A percentile compares a stretch with the other conserved stretches of the same genome.
These are phyloP conservation scores for Rheum nobile DNA, from an alignment of 148 eudicot genomes.

Conservation along the genomic window DNA sequence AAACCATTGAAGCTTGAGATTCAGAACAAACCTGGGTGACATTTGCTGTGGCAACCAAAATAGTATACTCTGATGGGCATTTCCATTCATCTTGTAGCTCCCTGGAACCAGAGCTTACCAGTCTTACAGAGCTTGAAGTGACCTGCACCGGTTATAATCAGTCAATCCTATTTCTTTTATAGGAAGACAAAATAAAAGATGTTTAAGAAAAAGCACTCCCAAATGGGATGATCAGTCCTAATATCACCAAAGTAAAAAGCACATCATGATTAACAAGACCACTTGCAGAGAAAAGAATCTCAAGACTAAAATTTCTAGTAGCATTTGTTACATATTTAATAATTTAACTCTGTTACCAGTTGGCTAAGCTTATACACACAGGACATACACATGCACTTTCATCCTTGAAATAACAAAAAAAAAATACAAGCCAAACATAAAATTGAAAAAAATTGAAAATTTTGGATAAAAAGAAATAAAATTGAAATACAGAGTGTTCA, in stretches of 20 bases:
- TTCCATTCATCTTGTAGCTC: constrained; percentile 75
- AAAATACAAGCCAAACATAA: background rate
- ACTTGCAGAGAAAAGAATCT: background rate
- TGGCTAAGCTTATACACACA: background rate
- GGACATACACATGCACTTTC: background rate
- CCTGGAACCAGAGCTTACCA: constrained; percentile 71
- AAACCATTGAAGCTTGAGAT: background rate
- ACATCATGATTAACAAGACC: background rate
- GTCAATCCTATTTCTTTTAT: background rate
- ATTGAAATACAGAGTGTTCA: background rate
- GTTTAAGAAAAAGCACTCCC: background rate
- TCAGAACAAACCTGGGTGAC: constrained; percentile 55
- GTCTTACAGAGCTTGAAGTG: constrained; percentile 80
- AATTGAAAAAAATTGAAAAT: too few species aligned
- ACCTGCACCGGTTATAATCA: constrained; percentile 32
- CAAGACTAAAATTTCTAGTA: background rate
- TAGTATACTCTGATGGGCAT: constrained; percentile 70
- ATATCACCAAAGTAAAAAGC: background rate
- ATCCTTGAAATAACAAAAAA: background rate
- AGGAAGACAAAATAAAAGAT: background rate
- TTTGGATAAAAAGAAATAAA: background rate
- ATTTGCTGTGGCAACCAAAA: constrained; percentile 96
- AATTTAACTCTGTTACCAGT: background rate
- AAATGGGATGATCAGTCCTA: background rate
- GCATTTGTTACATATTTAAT: too few species aligned